Evolutionary conservation across 208 protist genomes (phyloP).

Genomic region (Wallacemonas collosoma): DNA sequence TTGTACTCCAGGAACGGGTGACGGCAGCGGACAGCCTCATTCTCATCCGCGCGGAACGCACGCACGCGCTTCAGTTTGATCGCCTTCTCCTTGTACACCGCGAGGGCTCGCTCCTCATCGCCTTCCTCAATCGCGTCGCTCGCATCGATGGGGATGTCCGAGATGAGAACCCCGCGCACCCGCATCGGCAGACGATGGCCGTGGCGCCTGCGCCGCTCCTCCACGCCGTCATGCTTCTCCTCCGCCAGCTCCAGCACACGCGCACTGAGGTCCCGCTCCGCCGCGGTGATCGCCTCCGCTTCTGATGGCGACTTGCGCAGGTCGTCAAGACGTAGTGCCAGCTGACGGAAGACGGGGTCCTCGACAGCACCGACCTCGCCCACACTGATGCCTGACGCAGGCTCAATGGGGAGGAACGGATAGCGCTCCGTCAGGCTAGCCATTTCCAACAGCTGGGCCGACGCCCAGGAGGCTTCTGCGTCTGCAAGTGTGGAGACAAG

Average conservation of each 20-base stretch:
- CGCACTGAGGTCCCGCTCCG: conserved; percentile 25
- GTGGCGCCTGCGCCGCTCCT: conserved; percentile 18
- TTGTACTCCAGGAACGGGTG: conserved; percentile 72
- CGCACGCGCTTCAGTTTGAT: conserved; percentile 26
- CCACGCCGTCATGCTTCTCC: conserved; percentile 21
- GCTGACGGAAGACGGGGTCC: conserved; percentile 34
- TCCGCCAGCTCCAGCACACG: conserved; percentile 30
- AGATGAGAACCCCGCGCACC: conserved; percentile 47
- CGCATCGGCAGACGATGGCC: conserved; percentile 32
- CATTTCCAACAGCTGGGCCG: conserved; percentile 23
- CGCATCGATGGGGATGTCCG: conserved; percentile 33
- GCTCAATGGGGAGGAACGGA: conserved; percentile 37
- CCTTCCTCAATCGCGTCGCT: conserved; percentile 24
- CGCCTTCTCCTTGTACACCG: conserved; percentile 18
- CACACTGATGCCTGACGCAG: conserved; percentile 27
- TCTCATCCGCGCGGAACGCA: conserved; percentile 45
- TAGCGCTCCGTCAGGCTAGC: conserved; percentile 39
- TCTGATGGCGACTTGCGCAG: conserved; percentile 24
- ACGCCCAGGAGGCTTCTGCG: conserved; percentile 22
- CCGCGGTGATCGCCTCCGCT: conserved; percentile 21
- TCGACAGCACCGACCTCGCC: conserved; percentile 31
- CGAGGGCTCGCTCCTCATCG: conserved; percentile 23
- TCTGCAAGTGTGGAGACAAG: conserved; percentile 27
- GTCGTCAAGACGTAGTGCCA: conserved; percentile 32
- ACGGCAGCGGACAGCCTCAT: conserved; percentile 64